Percentiles rank a stretch among this genome's conserved stretches.
Conservation (phyloP, 2,329 filamentous ascomycete species). For the Verticillium longisporum region DNA sequence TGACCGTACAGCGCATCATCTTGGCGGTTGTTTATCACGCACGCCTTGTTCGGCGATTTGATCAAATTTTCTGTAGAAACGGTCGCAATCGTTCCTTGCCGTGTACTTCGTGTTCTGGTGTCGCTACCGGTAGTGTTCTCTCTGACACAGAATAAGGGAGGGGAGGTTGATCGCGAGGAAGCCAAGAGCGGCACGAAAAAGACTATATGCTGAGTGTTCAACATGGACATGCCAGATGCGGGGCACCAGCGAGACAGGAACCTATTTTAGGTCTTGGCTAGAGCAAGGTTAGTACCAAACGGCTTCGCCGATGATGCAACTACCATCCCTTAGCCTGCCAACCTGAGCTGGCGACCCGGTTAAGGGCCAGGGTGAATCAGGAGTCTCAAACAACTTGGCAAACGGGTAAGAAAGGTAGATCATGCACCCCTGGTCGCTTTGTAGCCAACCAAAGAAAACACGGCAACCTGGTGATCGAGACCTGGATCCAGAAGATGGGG, state of each 20-base stretch:
- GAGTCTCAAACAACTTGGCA: neutral
- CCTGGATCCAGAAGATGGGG: neutral
- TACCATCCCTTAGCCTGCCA: neutral
- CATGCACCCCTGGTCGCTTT: neutral
- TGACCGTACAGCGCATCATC: conserved; percentile 19
- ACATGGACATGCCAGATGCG: neutral
- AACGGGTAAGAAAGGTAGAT: neutral
- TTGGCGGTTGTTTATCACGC: neutral
- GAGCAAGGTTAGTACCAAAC: neutral
- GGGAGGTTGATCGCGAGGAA: neutral
- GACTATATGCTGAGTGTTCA: too few species aligned
- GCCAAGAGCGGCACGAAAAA: neutral
- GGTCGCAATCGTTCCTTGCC: too few species aligned
- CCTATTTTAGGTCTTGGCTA: neutral
- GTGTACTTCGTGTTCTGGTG: neutral
- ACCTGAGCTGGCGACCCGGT: neutral
- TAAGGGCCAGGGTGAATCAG: neutral
- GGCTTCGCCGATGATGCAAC: neutral
- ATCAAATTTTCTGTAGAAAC: too few species aligned
- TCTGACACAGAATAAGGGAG: neutral
- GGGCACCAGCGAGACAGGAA: neutral
- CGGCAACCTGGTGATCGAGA: neutral
- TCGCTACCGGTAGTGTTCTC: neutral
- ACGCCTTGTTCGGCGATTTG: too few species aligned
- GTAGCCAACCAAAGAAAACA: neutral